phyloP scores from a whole-genome alignment of 768 basidiomycete species.

The Lepiota brunneoincarnata region DNA sequence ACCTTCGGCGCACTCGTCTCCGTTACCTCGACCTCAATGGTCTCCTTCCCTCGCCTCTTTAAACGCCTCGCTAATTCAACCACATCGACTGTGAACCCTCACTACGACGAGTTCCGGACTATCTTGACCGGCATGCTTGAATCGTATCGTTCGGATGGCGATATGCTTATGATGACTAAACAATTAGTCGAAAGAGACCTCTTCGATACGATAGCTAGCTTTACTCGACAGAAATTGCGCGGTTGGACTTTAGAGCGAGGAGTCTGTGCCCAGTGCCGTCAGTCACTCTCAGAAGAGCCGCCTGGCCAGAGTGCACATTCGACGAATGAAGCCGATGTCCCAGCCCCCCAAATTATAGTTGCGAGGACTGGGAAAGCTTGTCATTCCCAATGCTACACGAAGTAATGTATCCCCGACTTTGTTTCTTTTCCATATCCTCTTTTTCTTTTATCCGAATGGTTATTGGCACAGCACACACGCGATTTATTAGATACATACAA shows the following conservation, averaged over 20 bases:
- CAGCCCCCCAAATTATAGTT: slow-evolving; percentile 37
- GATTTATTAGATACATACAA: not conserved
- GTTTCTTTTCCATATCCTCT: not conserved
- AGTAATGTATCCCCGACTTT: not conserved
- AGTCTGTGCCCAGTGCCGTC: slow-evolving; percentile 52
- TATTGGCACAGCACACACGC: not conserved
- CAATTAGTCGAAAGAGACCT: slow-evolving; percentile 80
- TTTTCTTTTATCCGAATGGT: too few relatives aligned
- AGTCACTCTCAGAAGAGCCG: slow-evolving; percentile 30
- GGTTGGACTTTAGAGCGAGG: slow-evolving; percentile 61
- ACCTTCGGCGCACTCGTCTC: slow-evolving; percentile 85
- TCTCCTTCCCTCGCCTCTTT: slow-evolving; percentile 93
- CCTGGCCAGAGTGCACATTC: not conserved
- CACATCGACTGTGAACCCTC: slow-evolving; percentile 54
- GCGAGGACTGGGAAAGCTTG: slow-evolving; percentile 61
- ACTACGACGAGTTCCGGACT: slow-evolving; percentile 87
- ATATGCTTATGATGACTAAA: slow-evolving; percentile 83
- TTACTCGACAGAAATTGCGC: slow-evolving; percentile 50
- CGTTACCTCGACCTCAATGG: slow-evolving; percentile 70
- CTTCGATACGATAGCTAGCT: slow-evolving; percentile 66
- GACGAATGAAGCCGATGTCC: slow-evolving; percentile 13
- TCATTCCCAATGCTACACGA: slow-evolving; percentile 42
- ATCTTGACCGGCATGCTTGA: slow-evolving; percentile 96
- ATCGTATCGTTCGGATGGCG: slow-evolving; percentile 89
- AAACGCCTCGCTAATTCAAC: slow-evolving; percentile 84